Percentiles rank a stretch among this genome's conserved stretches.
Conservation (phyloP, 306 rosid genomes). For the Prunus campanulata region DNA sequence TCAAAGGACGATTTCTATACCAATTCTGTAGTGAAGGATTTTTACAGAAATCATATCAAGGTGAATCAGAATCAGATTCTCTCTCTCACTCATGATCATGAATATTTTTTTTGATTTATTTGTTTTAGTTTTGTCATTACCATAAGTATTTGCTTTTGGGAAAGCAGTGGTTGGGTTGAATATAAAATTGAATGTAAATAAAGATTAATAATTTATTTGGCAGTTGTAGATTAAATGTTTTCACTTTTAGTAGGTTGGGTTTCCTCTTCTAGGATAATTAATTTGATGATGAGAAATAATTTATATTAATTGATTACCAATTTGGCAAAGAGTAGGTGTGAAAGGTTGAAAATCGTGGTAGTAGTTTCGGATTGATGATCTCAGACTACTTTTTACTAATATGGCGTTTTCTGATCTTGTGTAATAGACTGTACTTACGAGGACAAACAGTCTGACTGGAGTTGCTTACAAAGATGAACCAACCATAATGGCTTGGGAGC, state of each 20-base stretch:
- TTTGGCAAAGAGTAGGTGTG: background rate
- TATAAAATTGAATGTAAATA: too few relatives aligned
- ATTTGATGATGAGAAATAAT: background rate
- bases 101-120: background rate
- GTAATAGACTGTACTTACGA: conserved; percentile 59
- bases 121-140: background rate
- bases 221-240: background rate
- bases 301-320: background rate
- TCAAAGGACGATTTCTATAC: conserved; percentile 87
- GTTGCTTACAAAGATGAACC: conserved; percentile 82
- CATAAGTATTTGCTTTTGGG: background rate
- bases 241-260: background rate
- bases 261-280: background rate
- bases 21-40: conserved; percentile 58
- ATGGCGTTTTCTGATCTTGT: background rate
- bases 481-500: conserved; percentile 98
- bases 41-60: conserved; percentile 82
- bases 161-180: background rate
- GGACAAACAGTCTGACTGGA: conserved; percentile 70
- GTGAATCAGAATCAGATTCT: conserved; percentile 20
- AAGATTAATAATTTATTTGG: background rate
- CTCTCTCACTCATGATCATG: background rate
- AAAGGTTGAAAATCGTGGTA: too few relatives aligned
- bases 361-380: background rate
- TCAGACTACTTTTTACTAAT: background rate